Conservation (phyloP, 805 yeast genomes). For the Cephaloascus albidus region DNA sequence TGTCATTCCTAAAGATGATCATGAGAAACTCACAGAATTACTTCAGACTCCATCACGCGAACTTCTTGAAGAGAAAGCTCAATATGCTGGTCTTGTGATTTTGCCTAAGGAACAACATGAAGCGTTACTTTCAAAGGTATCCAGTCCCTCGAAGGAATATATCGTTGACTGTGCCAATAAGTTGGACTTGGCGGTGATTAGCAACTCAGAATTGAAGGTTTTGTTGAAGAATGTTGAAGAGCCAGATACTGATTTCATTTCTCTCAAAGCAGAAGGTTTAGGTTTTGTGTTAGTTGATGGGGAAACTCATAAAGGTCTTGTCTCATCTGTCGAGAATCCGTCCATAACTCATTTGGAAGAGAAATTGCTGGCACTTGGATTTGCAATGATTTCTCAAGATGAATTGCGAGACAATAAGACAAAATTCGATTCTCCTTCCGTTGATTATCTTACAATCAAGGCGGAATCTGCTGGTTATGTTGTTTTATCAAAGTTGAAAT, state of each 20-base stretch:
- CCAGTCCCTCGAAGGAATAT: constrained; percentile 20
- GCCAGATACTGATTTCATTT: not conserved
- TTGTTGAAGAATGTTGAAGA: not conserved
- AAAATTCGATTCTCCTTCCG: constrained; percentile 5
- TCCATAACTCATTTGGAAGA: constrained; percentile 8
- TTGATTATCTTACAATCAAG: constrained; percentile 8
- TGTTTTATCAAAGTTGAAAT: constrained; percentile 4
- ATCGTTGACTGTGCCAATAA: constrained; percentile 7
- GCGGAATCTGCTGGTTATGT: constrained; percentile 7
- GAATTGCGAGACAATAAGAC: constrained; percentile 4
- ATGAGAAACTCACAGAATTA: not conserved
- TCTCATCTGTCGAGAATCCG: constrained; percentile 3
- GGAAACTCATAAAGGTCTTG: not conserved
- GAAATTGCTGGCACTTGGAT: constrained; percentile 8
- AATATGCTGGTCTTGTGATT: constrained; percentile 6
- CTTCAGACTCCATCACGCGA: constrained; percentile 7
- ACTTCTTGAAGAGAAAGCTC: constrained; percentile 10
- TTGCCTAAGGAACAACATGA: constrained; percentile 10
- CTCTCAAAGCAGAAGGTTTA: not conserved
- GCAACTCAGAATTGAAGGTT: not conserved
- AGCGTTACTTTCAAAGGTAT: constrained; percentile 2
- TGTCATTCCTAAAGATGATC: not conserved
- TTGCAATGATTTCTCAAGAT: constrained; percentile 6
- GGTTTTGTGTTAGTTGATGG: not conserved
- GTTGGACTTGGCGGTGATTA: not conserved